These are phyloP conservation scores for Fistulinella staudtii DNA, from an alignment of 1,284 basidiomycete genomes.

Conservation along the genomic window DNA sequence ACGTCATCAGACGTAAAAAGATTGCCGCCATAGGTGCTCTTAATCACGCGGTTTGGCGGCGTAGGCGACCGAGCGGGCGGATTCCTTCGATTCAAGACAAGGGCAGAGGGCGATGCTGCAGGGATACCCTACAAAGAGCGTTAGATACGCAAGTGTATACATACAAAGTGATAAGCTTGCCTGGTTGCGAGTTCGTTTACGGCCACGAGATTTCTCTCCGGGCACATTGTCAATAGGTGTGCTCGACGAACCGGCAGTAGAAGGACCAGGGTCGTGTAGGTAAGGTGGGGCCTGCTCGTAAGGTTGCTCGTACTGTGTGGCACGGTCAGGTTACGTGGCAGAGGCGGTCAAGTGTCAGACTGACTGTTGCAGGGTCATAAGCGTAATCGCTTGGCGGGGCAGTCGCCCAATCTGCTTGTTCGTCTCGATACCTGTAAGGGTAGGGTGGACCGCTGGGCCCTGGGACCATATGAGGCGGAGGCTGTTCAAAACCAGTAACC, in stretches of 20 bases:
- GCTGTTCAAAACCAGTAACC: constrained; percentile 44
- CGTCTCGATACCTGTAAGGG: constrained; percentile 58
- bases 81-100: constrained; percentile 59
- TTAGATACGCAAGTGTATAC: constrained; percentile 7
- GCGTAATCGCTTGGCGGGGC: constrained; percentile 43
- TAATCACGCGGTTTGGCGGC: constrained; percentile 74
- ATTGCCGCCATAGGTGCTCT: constrained; percentile 82
- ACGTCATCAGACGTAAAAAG: constrained; percentile 78
- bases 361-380: constrained; percentile 49
- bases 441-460: constrained; percentile 40
- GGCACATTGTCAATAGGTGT: constrained; percentile 20
- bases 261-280: constrained; percentile 48
- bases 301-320: constrained; percentile 38
- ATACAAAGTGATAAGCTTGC: constrained; percentile 32
- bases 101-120: constrained; percentile 56
- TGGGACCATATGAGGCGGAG: constrained; percentile 44
- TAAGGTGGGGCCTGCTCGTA: constrained; percentile 45
- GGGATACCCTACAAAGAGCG: constrained; percentile 43
- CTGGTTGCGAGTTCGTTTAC: constrained; percentile 59
- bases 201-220: constrained; percentile 47
- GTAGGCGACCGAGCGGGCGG: constrained; percentile 74
- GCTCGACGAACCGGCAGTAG: constrained; percentile 33
- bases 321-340: constrained; percentile 5
- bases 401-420: constrained; percentile 48
- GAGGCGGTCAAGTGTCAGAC: constrained; percentile 17